Base-by-base conservation (phyloP, 345 rosid genomes). In the Clausena lansium region DNA sequence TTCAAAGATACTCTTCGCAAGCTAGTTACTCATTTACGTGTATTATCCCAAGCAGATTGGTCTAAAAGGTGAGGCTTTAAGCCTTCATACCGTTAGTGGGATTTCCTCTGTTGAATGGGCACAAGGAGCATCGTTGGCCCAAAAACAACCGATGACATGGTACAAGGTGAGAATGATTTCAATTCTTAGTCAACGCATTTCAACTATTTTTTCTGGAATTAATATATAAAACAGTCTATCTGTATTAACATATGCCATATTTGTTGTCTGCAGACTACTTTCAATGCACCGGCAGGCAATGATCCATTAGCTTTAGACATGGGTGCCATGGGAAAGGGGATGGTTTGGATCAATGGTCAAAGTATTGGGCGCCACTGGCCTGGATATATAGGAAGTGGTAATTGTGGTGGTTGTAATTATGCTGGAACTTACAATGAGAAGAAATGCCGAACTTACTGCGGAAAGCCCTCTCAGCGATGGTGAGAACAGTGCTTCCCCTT, bases 361-460 rank as follows among this genome's bases (percentile, higher is more conserved):
- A 93, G 89, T 79, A 87, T 95, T n/a, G 98, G 98, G 73, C 91
- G 98, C 27, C 90, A 94, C 71, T 90, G 97, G 98, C 90, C 95
- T 19, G 91, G 71, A 45, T 87, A 89, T 52, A 88, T 76, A 74
- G 98, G 97, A 24, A 84, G 52, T 33, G 99, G 99, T 15, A 80
- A 79, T 58, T 96, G 98, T 38, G 88, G 90, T 6, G 84, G 76
- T 25, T 96, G 99, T 65, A 86, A 86, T 75, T 96, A 96, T 83
- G 91, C 95, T 0, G 95, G 94, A 64, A 60, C 77, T 17, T 91
- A 82, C 58, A 3, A 25, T 7, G 85, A 87, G 3, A 82, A 81
- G 62, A 92, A 91, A 84, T 95, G 98, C 80, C 19, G 73, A 7
- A 85, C 83, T 66, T 81, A 86, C 30, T 93, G 98, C 76, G 98